phyloP scores from a whole-genome alignment of 1,284 basidiomycete species.

The Rhodotorula sp. region DNA sequence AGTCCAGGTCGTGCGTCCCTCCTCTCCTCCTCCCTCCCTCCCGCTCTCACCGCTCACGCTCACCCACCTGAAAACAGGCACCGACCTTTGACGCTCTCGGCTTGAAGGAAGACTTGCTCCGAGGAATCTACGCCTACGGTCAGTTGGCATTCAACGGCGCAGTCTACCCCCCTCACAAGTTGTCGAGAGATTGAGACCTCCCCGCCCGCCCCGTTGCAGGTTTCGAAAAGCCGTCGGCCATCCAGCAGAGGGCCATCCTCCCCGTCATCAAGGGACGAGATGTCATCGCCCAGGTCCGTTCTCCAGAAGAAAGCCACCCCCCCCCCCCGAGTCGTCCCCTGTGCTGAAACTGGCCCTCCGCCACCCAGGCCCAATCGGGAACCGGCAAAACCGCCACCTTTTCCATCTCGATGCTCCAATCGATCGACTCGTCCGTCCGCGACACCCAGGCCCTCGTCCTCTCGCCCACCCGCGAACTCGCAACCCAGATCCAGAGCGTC shows the following conservation, averaged over 20 bases:
- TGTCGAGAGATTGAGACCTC: background rate
- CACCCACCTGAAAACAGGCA: constrained; percentile 23
- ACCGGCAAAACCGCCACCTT: constrained; percentile 99
- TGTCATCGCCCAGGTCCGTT: constrained; percentile 51
- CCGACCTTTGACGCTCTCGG: constrained; percentile 46
- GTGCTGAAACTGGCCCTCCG: background rate
- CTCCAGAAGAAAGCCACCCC: too few relatives aligned
- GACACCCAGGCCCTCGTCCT: constrained; percentile 97
- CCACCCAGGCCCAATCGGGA: constrained; percentile 99
- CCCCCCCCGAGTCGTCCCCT: too few relatives aligned
- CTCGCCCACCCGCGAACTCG: constrained; percentile 90
- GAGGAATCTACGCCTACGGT: constrained; percentile 99
- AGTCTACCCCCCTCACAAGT: too few relatives aligned
- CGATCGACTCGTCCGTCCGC: constrained; percentile 91
- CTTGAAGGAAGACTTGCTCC: constrained; percentile 90
- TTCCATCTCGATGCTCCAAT: constrained; percentile 58
- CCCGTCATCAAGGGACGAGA: constrained; percentile 70
- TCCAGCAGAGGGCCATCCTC: constrained; percentile 95
- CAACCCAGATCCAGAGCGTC: constrained; percentile 94
- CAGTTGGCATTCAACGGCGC: constrained; percentile 46
- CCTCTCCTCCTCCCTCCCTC: background rate
- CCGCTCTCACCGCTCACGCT: background rate
- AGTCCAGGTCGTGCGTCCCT: constrained; percentile 62
- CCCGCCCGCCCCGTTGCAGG: constrained; percentile 62
- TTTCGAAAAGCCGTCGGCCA: constrained; percentile 98